Evolutionary conservation across 192 early-diverging fungal genomes (phyloP).

Genomic region (Coemansia sp.): DNA sequence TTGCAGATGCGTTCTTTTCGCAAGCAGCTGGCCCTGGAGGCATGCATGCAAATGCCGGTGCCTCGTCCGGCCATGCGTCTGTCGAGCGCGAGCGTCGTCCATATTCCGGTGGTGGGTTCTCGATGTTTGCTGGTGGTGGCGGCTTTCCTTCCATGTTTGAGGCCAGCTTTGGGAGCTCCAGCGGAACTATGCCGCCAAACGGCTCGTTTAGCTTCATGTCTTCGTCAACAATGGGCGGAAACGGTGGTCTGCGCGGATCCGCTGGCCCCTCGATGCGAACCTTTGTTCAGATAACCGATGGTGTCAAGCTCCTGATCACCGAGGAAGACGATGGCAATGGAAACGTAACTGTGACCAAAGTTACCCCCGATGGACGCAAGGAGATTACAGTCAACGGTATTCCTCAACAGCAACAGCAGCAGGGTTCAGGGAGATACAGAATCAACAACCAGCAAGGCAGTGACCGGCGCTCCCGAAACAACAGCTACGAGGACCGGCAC

Average conservation of each 20-base stretch:
- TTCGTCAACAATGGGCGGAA: conserved; percentile 36
- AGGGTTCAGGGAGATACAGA: neutral
- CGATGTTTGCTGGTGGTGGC: conserved; percentile 33
- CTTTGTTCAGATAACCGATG: conserved; percentile 47
- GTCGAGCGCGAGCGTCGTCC: conserved; percentile 43
- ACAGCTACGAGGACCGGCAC: conserved; percentile 14
- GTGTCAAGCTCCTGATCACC: conserved; percentile 40
- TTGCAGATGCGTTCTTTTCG: conserved; percentile 44
- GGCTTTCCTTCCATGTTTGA: conserved; percentile 36
- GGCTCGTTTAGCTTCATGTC: conserved; percentile 55
- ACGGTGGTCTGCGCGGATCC: conserved; percentile 29
- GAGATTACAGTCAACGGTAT: conserved; percentile 50
- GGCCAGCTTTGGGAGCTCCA: conserved; percentile 12
- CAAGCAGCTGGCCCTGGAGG: conserved; percentile 18
- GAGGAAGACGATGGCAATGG: conserved; percentile 53
- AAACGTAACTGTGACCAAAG: conserved; percentile 43
- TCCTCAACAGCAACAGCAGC: conserved; percentile 24
- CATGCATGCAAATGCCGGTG: conserved; percentile 8
- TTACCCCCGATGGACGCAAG: conserved; percentile 41
- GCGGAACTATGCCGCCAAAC: conserved; percentile 22
- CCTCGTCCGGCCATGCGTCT: conserved; percentile 10
- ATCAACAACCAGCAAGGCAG: conserved; percentile 12
- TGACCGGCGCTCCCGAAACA: conserved; percentile 6
- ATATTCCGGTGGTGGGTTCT: conserved; percentile 37
- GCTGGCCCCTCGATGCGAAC: conserved; percentile 38